phyloP scores from a whole-genome alignment of 805 yeast genomes.

The Metschnikowia shivogae region DNA sequence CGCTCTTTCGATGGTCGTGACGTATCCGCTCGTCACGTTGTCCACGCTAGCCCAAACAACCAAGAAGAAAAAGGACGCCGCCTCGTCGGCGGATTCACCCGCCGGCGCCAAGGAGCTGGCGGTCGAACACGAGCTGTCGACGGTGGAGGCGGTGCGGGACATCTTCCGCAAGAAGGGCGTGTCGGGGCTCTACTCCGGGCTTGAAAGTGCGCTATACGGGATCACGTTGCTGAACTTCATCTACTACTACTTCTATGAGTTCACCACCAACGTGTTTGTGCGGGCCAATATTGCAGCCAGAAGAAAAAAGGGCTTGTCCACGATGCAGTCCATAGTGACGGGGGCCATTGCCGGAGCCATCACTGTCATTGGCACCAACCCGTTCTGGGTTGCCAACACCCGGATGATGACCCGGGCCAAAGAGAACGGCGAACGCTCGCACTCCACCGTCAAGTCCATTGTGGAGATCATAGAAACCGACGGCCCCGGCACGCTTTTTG shows the following conservation, averaged over 20 bases:
- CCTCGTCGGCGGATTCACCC: conserved; percentile 6
- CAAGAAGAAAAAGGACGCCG: conserved; percentile 23
- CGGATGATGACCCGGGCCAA: conserved; percentile 64
- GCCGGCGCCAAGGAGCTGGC: neutral
- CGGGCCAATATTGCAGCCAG: conserved; percentile 26
- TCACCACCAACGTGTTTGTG: conserved; percentile 48
- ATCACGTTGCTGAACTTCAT: conserved; percentile 82
- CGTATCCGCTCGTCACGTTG: conserved; percentile 84
- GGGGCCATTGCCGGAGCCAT: conserved; percentile 87
- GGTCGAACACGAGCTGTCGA: conserved; percentile 15
- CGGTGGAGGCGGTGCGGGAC: conserved; percentile 29
- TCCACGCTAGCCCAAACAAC: conserved; percentile 87
- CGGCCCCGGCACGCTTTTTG: conserved; percentile 69
- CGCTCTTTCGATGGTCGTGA: conserved; percentile 76
- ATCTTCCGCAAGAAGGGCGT: conserved; percentile 59
- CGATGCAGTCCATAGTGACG: conserved; percentile 65
- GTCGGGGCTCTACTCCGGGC: conserved; percentile 72
- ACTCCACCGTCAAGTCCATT: conserved; percentile 53
- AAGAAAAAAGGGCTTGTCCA: conserved; percentile 42
- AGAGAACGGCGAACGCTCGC: conserved; percentile 21
- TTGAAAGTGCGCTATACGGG: conserved; percentile 84
- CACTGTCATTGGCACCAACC: conserved; percentile 78
- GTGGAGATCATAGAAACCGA: conserved; percentile 62
- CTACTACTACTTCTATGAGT: conserved; percentile 87
- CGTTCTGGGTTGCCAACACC: conserved; percentile 94